Evolutionary conservation across 371 early-diverging fungal genomes (phyloP), one percentile per base, ranked within the genome.

Genomic region (Syncephalis fuscata): DNA sequence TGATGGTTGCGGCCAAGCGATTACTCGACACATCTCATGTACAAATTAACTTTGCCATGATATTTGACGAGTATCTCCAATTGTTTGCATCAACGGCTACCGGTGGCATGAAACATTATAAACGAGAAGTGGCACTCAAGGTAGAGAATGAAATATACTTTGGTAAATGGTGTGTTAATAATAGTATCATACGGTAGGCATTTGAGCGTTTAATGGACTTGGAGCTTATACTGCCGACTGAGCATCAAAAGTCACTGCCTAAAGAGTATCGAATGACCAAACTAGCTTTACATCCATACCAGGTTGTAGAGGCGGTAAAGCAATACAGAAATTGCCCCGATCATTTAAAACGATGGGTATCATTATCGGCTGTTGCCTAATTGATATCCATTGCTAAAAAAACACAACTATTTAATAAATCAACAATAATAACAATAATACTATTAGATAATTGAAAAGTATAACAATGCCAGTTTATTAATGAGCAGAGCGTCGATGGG

Each of bases 21-120:
- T 50, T 85, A 39, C 50, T 74, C 17, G 73, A 71, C 26, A 70
- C 71, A 17, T 79, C 82, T 20, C 71, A 68, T 16, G 57, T 57
- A n/a, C 64, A 67, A 15, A 88, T 88, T 58, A 93, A 92, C 55
- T 93, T 93, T 66, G 88, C 85, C 57, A 91, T 92, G 88, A 76
- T 88, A 1, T 88, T 86, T 57, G 85, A 91, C 47, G 88, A 83
- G 61, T 92, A 88, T 66, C 70, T 80, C 76, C 73, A 69, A 39
- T 55, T 55, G 48, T 59, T 72, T 2, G 65, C 71, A 37, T 58
- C 66, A 0, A 63, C 66, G 15, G 77, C 55, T 7, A 59, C 62
- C 14, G 73, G 74, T n/a, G 71, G 80, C 16, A 70, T 84, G 73
- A 68, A 74, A 27, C 60, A 85, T 10, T 79, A 75, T 53, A 86